Evolutionary conservation across 176 grass and related monocot genomes (phyloP).

Genomic region (Tillandsia leiboldiana): DNA sequence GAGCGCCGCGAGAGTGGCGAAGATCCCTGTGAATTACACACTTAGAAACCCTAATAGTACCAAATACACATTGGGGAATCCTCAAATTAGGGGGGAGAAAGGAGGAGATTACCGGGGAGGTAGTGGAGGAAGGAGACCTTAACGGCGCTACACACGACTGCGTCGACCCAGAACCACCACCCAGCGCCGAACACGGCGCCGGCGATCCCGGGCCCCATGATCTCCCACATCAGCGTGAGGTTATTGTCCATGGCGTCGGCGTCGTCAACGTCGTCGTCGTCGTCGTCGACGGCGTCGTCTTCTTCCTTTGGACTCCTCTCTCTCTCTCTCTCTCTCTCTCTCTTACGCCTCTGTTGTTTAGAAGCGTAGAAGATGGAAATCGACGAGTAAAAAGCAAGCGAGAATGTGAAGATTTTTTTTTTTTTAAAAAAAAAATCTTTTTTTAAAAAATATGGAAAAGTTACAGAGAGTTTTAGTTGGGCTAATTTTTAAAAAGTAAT

Average conservation of each 20-base stretch:
- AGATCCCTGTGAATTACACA: slow-evolving; percentile 33
- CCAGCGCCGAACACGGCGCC: slow-evolving; percentile 87
- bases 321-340: too few relatives aligned
- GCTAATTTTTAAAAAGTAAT: too few relatives aligned
- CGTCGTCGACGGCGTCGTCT: neutral
- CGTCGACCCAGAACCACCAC: slow-evolving; percentile 99
- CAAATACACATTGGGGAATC: too few relatives aligned
- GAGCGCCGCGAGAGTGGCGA: slow-evolving; percentile 52
- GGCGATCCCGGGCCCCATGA: slow-evolving; percentile 71
- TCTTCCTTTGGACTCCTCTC: neutral
- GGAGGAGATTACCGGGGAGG: slow-evolving; percentile 53
- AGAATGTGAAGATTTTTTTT: too few relatives aligned
- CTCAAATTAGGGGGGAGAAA: neutral
- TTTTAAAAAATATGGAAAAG: too few relatives aligned
- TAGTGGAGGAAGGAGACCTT: slow-evolving; percentile 87
- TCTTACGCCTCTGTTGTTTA: too few relatives aligned
- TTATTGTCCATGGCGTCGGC: slow-evolving; percentile 50
- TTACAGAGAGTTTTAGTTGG: too few relatives aligned
- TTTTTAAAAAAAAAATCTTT: too few relatives aligned
- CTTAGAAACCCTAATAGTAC: too few relatives aligned
- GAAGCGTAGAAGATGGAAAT: too few relatives aligned
- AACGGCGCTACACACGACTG: slow-evolving; percentile 81
- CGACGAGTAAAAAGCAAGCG: too few relatives aligned
- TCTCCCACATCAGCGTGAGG: slow-evolving; percentile 60
- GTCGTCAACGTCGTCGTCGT: neutral